phyloP scores from a whole-genome alignment of 345 rosid genomes.

The Lagerstroemia speciosa region DNA sequence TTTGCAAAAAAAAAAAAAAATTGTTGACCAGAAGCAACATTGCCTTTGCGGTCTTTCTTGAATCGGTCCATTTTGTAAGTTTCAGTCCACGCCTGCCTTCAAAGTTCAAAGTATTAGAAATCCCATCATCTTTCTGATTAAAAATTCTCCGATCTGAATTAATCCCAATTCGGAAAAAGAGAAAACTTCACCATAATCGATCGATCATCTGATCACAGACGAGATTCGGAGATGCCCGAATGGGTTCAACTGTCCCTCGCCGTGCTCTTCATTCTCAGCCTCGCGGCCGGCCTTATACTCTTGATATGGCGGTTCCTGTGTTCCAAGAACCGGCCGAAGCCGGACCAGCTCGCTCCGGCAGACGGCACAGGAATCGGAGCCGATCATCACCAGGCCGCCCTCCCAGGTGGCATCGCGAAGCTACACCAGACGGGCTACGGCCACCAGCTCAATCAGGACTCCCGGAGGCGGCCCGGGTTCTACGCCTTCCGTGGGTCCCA shows the following conservation, averaged over 20 bases:
- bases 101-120: not conserved
- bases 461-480: constrained; percentile 41
- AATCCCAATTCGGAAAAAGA: not conserved
- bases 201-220: not conserved
- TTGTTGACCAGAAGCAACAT: not conserved
- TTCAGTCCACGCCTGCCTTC: constrained; percentile 7
- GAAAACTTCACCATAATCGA: not conserved
- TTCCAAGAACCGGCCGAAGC: constrained; percentile 6
- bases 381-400: constrained; percentile 19
- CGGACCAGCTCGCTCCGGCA: constrained; percentile 8
- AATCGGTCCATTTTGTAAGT: not conserved
- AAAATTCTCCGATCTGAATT: not conserved
- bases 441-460: constrained; percentile 35
- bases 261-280: constrained; percentile 16
- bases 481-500: constrained; percentile 24
- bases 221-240: constrained; percentile 27
- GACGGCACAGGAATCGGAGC: constrained; percentile 5
- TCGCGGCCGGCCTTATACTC: constrained; percentile 22
- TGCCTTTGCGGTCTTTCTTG: constrained; percentile 5
- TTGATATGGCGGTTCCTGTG: constrained; percentile 40
- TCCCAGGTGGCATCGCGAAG: constrained; percentile 44
- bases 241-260: constrained; percentile 28
- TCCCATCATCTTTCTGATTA: not conserved
- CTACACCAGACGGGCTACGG: constrained; percentile 42
- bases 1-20: too few relatives aligned